Conservation (phyloP, 192 early-diverging fungal species). For the Paraglomus occultum region DNA sequence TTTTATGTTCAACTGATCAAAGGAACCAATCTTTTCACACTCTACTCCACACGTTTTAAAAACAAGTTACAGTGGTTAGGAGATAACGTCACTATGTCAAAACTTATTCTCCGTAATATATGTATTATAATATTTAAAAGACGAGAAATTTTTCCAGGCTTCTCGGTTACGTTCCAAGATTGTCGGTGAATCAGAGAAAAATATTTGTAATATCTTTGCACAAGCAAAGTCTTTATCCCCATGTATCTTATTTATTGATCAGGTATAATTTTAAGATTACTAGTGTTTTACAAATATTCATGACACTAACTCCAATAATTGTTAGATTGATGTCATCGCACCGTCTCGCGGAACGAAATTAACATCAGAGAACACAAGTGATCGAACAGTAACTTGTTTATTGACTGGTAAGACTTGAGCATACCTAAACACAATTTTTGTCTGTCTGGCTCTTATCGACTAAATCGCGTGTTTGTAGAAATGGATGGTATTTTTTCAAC, state of each 20-base stretch:
- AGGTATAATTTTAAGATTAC: conserved; percentile 46
- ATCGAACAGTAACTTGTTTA: conserved; percentile 86
- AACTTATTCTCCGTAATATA: no score
- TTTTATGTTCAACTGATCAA: no score
- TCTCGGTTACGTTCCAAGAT: conserved; percentile 86
- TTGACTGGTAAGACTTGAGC: conserved; percentile 55
- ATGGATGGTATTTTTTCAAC: conserved; percentile 71
- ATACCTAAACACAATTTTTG: not conserved
- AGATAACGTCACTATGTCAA: no score
- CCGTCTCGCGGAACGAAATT: conserved; percentile 65
- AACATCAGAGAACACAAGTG: conserved; percentile 78
- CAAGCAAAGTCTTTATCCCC: conserved; percentile 81
- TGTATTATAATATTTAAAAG: no score
- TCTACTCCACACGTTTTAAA: no score
- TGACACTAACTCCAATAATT: not conserved
- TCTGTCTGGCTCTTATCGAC: not conserved
- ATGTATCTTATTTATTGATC: conserved; percentile 91
- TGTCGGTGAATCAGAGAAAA: conserved; percentile 91
- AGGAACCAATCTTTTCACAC: no score
- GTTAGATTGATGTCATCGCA: conserved; percentile 78
- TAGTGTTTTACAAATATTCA: not conserved
- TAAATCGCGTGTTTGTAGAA: conserved; percentile 43
- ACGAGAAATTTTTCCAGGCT: conserved; percentile 40
- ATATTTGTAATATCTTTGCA: conserved; percentile 79
- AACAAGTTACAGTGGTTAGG: no score